Evolutionary conservation across 163 green algal genomes (phyloP).

Genomic region (Scenedesmus sp.): DNA sequence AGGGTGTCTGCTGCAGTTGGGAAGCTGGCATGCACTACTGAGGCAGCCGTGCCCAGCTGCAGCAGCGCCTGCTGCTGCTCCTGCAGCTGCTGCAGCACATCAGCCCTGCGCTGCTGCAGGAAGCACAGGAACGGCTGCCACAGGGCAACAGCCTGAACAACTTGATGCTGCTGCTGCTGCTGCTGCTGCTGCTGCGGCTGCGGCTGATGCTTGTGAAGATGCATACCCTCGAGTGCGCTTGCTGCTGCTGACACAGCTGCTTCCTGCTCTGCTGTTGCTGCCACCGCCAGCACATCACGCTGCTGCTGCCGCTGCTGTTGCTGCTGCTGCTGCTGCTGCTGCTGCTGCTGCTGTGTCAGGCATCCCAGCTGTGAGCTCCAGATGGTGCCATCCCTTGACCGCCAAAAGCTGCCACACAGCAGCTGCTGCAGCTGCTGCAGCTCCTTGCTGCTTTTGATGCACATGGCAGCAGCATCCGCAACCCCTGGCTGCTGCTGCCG

Average conservation of each 20-base stretch:
- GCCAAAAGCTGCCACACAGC: slow-evolving; percentile 12
- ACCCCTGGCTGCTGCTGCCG: no score
- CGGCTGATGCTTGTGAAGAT: not conserved
- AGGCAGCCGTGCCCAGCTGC: not conserved
- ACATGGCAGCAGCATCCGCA: not conserved
- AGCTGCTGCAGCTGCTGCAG: not conserved
- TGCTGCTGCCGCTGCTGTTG: slow-evolving; percentile 13
- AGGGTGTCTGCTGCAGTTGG: not conserved
- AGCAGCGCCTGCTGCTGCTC: not conserved
- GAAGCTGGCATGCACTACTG: not conserved
- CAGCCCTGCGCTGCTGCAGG: slow-evolving; percentile 23
- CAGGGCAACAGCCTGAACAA: not conserved
- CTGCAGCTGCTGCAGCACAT: slow-evolving; percentile 3
- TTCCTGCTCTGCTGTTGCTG: not conserved
- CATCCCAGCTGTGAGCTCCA: slow-evolving; percentile 31
- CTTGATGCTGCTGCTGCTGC: not conserved
- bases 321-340: not conserved
- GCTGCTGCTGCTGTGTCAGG: not conserved
- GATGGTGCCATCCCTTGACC: not conserved
- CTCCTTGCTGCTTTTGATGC: not conserved
- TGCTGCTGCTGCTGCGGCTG: not conserved
- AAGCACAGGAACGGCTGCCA: slow-evolving; percentile 31
- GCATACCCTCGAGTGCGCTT: not conserved
- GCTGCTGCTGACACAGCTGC: not conserved
- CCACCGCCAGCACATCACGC: not conserved